Conservation (phyloP, 1,139 yeast species). For the Kluyveromyces sp. region DNA sequence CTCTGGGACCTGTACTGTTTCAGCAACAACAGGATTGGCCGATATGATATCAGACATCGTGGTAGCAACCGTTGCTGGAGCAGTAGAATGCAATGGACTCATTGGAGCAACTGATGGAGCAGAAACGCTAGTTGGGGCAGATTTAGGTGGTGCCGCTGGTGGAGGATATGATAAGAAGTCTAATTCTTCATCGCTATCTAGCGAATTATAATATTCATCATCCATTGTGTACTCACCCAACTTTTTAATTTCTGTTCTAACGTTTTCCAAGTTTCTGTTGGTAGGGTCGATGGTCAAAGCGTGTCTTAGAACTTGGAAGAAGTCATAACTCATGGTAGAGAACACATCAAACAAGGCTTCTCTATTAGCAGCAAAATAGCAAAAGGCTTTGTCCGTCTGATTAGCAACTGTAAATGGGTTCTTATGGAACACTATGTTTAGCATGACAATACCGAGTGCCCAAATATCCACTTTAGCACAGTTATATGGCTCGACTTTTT, state of each 20-base stretch:
- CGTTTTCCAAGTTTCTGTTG: conserved; percentile 59
- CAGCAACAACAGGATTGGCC: conserved; percentile 5
- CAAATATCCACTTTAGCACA: conserved; percentile 87
- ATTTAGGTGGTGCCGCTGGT: conserved; percentile 11
- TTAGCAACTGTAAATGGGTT: conserved; percentile 85
- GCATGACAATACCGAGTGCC: conserved; percentile 82
- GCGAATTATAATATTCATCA: conserved; percentile 56
- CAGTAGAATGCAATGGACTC: conserved; percentile 11
- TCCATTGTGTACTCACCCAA: conserved; percentile 75
- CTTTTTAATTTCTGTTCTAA: conserved; percentile 52
- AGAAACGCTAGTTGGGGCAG: conserved; percentile 9
- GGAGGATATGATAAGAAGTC: conserved; percentile 15
- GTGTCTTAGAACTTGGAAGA: conserved; percentile 72
- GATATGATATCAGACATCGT: conserved; percentile 1
- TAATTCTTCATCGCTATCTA: conserved; percentile 32
- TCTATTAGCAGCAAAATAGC: conserved; percentile 80
- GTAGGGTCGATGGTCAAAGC: conserved; percentile 81
- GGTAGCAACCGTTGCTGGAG: conserved; percentile 19
- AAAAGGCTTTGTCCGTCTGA: conserved; percentile 74
- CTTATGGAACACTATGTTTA: conserved; percentile 82
- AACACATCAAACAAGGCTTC: conserved; percentile 90
- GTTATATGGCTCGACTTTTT: conserved; percentile 55
- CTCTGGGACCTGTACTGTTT: conserved; percentile 1
- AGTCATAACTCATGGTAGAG: conserved; percentile 80
- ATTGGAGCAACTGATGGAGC: conserved; percentile 20